Evolutionary conservation across 352 stramenopile species (phyloP).

Genomic region (Aphanomyces astaci): DNA sequence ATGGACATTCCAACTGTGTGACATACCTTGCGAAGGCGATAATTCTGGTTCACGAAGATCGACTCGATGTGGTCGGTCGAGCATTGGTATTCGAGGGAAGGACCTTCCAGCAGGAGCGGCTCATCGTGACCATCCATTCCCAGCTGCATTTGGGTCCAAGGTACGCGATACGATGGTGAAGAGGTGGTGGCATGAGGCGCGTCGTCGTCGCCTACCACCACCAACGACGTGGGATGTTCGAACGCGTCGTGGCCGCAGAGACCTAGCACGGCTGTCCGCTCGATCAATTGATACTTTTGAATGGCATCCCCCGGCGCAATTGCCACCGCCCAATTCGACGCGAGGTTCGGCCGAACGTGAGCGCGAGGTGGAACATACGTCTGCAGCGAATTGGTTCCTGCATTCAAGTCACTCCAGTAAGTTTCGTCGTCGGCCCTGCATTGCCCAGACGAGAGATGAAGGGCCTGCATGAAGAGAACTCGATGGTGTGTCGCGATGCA

Average conservation of each 20-base stretch:
- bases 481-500: not conserved
- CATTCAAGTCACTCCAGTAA: not conserved
- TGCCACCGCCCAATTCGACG: slow-evolving; percentile 1
- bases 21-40: slow-evolving; percentile 45
- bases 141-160: not conserved
- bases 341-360: not conserved
- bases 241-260: slow-evolving; percentile 41
- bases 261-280: slow-evolving; percentile 51
- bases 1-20: not conserved
- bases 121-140: not conserved
- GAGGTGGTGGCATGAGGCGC: not conserved
- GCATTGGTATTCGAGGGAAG: slow-evolving; percentile 65
- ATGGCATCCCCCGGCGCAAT: slow-evolving; percentile 34
- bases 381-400: not conserved
- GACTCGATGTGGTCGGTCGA: slow-evolving; percentile 30
- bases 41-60: slow-evolving; percentile 68
- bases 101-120: slow-evolving; percentile 31
- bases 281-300: slow-evolving; percentile 64
- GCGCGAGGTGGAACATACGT: not conserved
- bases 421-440: not conserved
- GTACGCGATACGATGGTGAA: not conserved
- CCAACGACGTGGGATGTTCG: slow-evolving; percentile 25
- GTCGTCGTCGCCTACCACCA: slow-evolving; percentile 1
- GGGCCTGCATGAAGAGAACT: not conserved
- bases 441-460: not conserved